Base-by-base conservation (phyloP, 208 protist species). In the Leishmania mexicana region DNA sequence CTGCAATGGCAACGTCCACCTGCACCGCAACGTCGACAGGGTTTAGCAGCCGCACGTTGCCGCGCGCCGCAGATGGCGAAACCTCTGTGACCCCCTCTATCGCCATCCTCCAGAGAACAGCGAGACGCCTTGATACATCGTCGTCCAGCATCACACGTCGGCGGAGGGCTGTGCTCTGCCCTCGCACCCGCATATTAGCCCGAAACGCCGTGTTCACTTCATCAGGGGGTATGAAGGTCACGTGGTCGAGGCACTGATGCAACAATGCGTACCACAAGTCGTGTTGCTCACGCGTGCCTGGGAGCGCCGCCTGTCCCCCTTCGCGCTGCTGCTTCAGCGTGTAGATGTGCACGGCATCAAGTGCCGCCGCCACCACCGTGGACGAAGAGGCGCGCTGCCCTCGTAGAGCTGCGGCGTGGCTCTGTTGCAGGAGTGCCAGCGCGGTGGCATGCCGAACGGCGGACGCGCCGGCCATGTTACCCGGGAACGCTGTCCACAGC, bases 1-100 rank as follows among this genome's bases (percentile, higher is more conserved):
- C 76, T 17, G 78, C 78, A 11, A 81, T 78, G 19, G 91, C 89
- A 13, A 75, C 67, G 76, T 94, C 91, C 24, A 89, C 84, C 54
- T 89, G 84, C 15, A 77, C 58, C 51, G 84, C 86, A 17, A 89
- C 71, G 35, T 88, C 74, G 6, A 90, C 38, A 28, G 89, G 35
- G 24, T 35, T 71, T 15, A 88, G 68, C 15, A 75, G 57, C 1
- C 71, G 82, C 42, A 60, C 72, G 51, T 11, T 62, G 72, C 51
- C 49, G 47, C 31, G 51, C 42, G 40, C 68, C 45, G 28, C 40
- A 45, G 68, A 38, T 53, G 45, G n/a, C 28, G 28, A 11, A 31
- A 17, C n/a, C 1, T 28, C 7, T 21, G 53, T 47, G 21, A 21
- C 42, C 3, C 82, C 82, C 38, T 78, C 72, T 53, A 81, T 64